These are phyloP conservation scores for Mycosarcoma mackinlayi DNA, from an alignment of 1,284 basidiomycete genomes.

Conservation along the genomic window DNA sequence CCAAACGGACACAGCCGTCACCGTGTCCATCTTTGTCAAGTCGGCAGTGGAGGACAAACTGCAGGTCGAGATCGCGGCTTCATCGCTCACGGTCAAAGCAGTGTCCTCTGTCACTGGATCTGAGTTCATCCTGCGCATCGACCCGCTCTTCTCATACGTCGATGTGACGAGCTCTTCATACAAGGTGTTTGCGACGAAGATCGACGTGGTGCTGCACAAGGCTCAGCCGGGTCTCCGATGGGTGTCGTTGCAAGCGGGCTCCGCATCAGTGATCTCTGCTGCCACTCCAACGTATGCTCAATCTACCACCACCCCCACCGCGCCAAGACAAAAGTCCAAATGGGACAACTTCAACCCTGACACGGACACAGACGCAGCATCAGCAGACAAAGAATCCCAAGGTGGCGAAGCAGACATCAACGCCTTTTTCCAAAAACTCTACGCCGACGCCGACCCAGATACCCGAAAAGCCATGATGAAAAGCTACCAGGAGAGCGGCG, in stretches of 20 bases:
- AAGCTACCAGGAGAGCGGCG: slow-evolving; percentile 63
- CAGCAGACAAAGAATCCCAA: slow-evolving; percentile 8
- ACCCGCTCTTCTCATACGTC: slow-evolving; percentile 45
- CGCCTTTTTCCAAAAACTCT: slow-evolving; percentile 65
- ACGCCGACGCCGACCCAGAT: slow-evolving; percentile 64
- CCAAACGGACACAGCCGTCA: slow-evolving; percentile 63
- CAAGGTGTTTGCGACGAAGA: slow-evolving; percentile 55
- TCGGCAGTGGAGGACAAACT: slow-evolving; percentile 46
- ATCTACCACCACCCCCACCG: slow-evolving; percentile 1
- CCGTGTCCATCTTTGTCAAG: slow-evolving; percentile 62
- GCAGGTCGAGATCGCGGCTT: slow-evolving; percentile 22
- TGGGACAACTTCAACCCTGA: slow-evolving; percentile 61
- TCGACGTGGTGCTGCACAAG: slow-evolving; percentile 61
- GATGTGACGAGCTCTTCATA: slow-evolving; percentile 30
- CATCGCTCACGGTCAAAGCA: slow-evolving; percentile 29
- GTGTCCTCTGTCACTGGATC: slow-evolving; percentile 24
- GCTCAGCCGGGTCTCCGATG: slow-evolving; percentile 39
- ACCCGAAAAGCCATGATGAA: slow-evolving; percentile 67
- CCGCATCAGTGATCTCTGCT: slow-evolving; percentile 7
- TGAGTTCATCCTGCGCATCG: slow-evolving; percentile 32
- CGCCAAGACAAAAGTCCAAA: slow-evolving; percentile 45
- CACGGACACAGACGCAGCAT: slow-evolving; percentile 30
- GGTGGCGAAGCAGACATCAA: slow-evolving; percentile 56
- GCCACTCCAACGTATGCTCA: slow-evolving; percentile 23
- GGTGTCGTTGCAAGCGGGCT: slow-evolving; percentile 21